Evolutionary conservation across 2,329 filamentous ascomycete species (phyloP).

Genomic region (Simplicillium aogashimaense): DNA sequence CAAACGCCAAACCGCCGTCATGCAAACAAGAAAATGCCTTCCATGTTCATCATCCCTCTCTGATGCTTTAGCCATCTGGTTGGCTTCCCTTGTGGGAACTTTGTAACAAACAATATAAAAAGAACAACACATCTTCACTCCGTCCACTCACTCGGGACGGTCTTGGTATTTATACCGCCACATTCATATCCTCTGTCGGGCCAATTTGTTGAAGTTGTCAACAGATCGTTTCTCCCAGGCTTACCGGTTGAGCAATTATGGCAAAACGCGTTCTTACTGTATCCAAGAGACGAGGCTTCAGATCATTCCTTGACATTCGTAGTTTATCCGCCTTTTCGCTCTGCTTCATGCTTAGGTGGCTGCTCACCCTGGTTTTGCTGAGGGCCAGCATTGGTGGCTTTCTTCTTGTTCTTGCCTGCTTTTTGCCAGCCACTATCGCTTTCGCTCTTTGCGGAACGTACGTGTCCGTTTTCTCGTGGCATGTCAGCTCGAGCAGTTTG

Average conservation of each 20-base stretch:
- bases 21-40: too few relatives aligned
- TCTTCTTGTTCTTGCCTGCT: constrained; percentile 39
- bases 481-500: not conserved
- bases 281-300: not conserved
- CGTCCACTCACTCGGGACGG: too few relatives aligned
- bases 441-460: constrained; percentile 44
- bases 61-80: too few relatives aligned
- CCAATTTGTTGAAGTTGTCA: too few relatives aligned
- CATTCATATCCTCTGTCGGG: too few relatives aligned
- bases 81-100: too few relatives aligned
- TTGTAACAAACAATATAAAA: too few relatives aligned
- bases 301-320: too few relatives aligned
- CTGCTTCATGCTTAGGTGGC: constrained; percentile 46
- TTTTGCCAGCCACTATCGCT: constrained; percentile 49
- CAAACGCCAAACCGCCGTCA: not conserved
- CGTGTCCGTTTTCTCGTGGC: constrained; percentile 40
- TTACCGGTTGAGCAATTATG: not conserved
- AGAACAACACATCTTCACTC: too few relatives aligned
- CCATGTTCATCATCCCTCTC: too few relatives aligned
- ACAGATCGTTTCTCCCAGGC: too few relatives aligned
- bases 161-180: too few relatives aligned
- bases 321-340: constrained; percentile 52
- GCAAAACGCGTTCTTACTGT: not conserved
- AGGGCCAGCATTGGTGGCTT: constrained; percentile 25
- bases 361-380: constrained; percentile 35